Evolutionary conservation across 345 rosid species (phyloP).

Genomic region (Brassica carinata): DNA sequence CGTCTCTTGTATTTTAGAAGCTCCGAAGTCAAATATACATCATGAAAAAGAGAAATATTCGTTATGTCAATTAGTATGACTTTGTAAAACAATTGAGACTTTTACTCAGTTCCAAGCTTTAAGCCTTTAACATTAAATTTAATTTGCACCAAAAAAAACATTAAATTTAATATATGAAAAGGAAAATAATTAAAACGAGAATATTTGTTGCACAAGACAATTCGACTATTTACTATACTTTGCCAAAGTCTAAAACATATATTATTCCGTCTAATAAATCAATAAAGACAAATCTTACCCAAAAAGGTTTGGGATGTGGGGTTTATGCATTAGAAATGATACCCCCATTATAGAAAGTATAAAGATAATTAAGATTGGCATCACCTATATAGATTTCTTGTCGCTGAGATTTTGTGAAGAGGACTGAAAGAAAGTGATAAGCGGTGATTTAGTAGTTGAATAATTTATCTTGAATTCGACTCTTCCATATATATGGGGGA

Average conservation of each 20-base stretch:
- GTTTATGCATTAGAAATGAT: constrained; percentile 5
- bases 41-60: constrained; percentile 8
- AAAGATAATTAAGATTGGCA: neutral
- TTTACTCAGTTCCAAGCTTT: neutral
- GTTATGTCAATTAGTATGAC: constrained; percentile 4
- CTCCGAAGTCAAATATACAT: constrained; percentile 27
- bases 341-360: neutral
- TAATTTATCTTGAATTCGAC: neutral
- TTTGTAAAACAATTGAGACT: constrained; percentile 11
- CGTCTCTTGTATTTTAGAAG: constrained; percentile 1
- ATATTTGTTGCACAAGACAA: constrained; percentile 30
- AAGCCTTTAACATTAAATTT: neutral
- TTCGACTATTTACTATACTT: constrained; percentile 12
- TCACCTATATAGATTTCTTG: neutral
- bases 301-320: neutral
- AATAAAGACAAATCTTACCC: neutral
- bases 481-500: neutral
- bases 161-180: constrained; percentile 10
- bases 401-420: neutral
- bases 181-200: constrained; percentile 13
- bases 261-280: neutral
- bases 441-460: neutral
- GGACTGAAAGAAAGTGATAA: neutral
- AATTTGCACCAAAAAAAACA: no score
- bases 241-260: neutral